Percentiles rank a stretch among this genome's conserved stretches.
Evolutionary conservation across 805 yeast genomes (phyloP).

Genomic region (Zygoascus tannicola): DNA sequence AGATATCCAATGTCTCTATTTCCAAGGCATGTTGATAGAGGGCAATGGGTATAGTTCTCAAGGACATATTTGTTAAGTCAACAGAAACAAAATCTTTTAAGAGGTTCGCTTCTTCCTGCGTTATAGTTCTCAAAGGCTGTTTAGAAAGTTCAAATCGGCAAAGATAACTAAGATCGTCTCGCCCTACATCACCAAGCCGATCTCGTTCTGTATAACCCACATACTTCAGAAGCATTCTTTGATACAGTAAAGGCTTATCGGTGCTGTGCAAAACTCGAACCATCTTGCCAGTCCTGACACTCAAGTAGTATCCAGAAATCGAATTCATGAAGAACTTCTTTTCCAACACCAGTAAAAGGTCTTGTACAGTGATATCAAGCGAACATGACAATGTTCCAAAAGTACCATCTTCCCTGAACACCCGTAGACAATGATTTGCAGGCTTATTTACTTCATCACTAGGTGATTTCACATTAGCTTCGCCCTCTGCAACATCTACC

Average conservation of each 20-base stretch:
- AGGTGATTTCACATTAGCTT: neutral
- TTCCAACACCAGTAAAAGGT: constrained; percentile 59
- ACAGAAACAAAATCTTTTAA: constrained; percentile 63
- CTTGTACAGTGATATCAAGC: constrained; percentile 66
- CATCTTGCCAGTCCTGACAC: constrained; percentile 65
- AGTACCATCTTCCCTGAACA: constrained; percentile 75
- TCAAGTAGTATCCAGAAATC: constrained; percentile 64
- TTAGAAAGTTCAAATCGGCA: constrained; percentile 71
- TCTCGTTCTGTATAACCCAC: constrained; percentile 79
- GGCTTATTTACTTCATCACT: constrained; percentile 5
- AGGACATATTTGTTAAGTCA: constrained; percentile 58
- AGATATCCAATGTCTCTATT: constrained; percentile 71
- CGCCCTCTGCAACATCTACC: neutral
- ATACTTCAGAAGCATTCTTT: constrained; percentile 57
- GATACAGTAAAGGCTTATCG: constrained; percentile 72
- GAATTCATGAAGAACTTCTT: constrained; percentile 68
- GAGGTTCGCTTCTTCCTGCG: constrained; percentile 64
- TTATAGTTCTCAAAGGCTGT: constrained; percentile 48
- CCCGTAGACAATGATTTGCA: constrained; percentile 40
- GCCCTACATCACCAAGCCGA: constrained; percentile 64
- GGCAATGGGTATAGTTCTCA: constrained; percentile 77
- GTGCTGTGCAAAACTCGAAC: constrained; percentile 62
- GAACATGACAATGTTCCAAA: constrained; percentile 78
- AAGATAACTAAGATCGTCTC: constrained; percentile 73
- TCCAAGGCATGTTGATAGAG: constrained; percentile 74